Evolutionary conservation across 179 eudicot genomes (phyloP).

Genomic region (Beta corolliflora): DNA sequence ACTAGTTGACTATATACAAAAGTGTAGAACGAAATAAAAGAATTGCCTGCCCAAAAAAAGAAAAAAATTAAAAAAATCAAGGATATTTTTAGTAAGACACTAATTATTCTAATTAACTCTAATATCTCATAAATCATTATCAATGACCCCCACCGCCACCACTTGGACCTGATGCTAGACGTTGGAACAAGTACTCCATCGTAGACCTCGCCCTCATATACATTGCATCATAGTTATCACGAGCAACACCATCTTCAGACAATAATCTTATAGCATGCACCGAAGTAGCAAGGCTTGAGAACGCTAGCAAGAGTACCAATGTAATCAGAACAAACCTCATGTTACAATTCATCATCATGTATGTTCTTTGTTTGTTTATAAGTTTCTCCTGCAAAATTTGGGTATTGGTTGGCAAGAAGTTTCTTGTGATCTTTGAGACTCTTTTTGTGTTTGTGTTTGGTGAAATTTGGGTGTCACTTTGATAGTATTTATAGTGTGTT

Average conservation of each 20-base stretch:
- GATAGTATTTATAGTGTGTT: constrained; percentile 8
- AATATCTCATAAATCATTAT: not conserved
- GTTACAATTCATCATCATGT: not conserved
- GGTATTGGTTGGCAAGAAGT: not conserved
- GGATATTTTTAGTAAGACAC: not conserved
- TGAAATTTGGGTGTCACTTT: not conserved
- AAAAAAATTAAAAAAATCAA: not conserved
- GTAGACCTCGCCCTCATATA: constrained; percentile 15
- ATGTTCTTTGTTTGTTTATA: not conserved
- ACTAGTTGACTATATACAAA: not conserved
- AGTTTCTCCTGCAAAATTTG: not conserved
- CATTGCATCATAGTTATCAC: no score
- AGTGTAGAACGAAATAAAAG: not conserved
- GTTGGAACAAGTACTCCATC: not conserved
- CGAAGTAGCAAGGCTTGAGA: constrained; percentile 4
- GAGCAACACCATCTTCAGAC: not conserved
- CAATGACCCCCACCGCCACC: constrained; percentile 14
- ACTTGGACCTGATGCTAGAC: constrained; percentile 16
- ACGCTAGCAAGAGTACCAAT: not conserved
- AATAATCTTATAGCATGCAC: constrained; percentile 1
- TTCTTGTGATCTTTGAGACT: not conserved
- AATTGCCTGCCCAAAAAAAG: not conserved
- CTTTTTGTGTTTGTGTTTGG: not conserved
- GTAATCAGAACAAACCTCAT: not conserved
- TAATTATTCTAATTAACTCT: no score